Conservation (phyloP, 148 eudicot genomes). For the Cornus florida region DNA sequence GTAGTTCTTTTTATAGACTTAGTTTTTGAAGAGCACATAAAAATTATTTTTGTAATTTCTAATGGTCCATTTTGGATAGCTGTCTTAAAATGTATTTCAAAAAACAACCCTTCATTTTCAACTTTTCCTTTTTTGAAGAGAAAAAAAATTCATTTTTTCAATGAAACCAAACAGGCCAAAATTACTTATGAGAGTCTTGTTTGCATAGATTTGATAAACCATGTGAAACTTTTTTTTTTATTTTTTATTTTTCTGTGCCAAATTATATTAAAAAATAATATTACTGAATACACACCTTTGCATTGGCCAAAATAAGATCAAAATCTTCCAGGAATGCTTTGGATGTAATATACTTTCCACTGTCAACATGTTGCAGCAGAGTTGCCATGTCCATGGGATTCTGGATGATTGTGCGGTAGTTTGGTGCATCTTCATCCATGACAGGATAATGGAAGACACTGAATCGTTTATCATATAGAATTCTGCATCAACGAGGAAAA, state of each 20-base stretch:
- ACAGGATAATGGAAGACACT: conserved; percentile 95
- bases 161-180: neutral
- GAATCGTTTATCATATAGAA: conserved; percentile 93
- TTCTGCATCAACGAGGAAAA: conserved; percentile 48
- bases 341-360: conserved; percentile 79
- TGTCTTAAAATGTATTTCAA: no score
- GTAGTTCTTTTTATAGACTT: neutral
- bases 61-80: neutral
- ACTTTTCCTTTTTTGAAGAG: neutral
- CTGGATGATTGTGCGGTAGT: conserved; percentile 84
- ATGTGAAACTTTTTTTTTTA: neutral
- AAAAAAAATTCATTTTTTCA: neutral
- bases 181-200: neutral
- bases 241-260: neutral
- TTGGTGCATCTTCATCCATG: conserved; percentile 96
- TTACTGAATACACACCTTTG: conserved; percentile 59
- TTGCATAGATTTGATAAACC: neutral
- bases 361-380: conserved; percentile 84
- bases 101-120: neutral
- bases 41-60: neutral
- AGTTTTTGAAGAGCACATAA: neutral
- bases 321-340: conserved; percentile 83
- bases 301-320: conserved; percentile 84
- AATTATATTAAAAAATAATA: neutral
- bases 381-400: conserved; percentile 96